Percentiles rank a stretch among this genome's conserved stretches.
phyloP scores from a whole-genome alignment of 2,329 filamentous ascomycete genomes.

The Thielaviopsis musarum region DNA sequence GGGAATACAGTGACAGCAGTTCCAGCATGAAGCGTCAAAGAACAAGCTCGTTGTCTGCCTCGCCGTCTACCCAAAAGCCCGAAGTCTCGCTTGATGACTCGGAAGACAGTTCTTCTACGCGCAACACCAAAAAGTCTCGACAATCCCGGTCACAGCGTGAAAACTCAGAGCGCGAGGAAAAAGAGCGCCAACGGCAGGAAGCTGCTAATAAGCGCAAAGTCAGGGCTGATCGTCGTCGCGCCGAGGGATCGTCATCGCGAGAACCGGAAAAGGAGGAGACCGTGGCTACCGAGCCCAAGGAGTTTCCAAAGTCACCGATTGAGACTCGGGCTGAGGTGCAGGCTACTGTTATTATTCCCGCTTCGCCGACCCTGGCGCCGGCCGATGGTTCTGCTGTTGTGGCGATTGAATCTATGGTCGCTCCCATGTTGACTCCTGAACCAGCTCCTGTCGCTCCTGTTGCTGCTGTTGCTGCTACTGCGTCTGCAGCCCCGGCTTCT shows the following conservation, averaged over 20 bases:
- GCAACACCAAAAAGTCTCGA: constrained; percentile 43
- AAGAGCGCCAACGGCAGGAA: constrained; percentile 56
- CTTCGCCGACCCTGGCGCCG: neutral
- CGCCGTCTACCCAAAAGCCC: constrained; percentile 32
- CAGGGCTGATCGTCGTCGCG: constrained; percentile 61
- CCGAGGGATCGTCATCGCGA: constrained; percentile 45
- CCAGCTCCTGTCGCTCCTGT: neutral
- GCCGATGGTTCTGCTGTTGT: neutral
- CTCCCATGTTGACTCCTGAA: neutral
- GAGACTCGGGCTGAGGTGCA: neutral
- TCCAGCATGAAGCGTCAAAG: constrained; percentile 59
- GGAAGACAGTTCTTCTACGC: constrained; percentile 45
- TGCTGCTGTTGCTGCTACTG: neutral
- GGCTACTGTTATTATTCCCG: neutral
- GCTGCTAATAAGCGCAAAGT: constrained; percentile 67
- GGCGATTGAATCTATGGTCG: neutral
- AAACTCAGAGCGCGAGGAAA: constrained; percentile 53
- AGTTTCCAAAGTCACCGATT: neutral
- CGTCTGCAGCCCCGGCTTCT: neutral
- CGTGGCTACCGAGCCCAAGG: constrained; percentile 15
- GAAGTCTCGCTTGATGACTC: constrained; percentile 44
- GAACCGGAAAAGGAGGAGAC: constrained; percentile 19
- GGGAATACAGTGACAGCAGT: constrained; percentile 43
- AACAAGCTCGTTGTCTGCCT: constrained; percentile 58
- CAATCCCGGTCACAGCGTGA: constrained; percentile 43